These are phyloP conservation scores for Podochytrium sp. DNA, from an alignment of 192 early-diverging fungal genomes.

Conservation along the genomic window DNA sequence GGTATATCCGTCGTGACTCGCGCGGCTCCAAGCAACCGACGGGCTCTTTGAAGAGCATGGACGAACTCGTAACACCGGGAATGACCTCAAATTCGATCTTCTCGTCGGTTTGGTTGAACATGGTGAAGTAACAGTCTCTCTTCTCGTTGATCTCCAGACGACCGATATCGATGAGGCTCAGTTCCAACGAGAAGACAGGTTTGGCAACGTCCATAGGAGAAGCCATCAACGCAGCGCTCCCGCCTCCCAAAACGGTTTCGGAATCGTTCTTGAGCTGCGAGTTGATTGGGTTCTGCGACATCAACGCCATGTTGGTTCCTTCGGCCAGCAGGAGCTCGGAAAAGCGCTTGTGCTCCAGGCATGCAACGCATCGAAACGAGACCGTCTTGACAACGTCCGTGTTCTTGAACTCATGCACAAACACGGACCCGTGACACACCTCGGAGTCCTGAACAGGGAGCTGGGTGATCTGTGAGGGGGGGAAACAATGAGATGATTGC, in stretches of 20 bases:
- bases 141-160: conserved; percentile 49
- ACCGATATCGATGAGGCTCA: conserved; percentile 53
- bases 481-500: neutral
- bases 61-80: neutral
- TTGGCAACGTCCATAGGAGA: conserved; percentile 3
- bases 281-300: conserved; percentile 14
- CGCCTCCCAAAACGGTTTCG: neutral
- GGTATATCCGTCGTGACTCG: conserved; percentile 64
- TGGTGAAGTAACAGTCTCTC: conserved; percentile 61
- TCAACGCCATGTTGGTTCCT: neutral
- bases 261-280: neutral
- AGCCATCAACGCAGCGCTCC: neutral
- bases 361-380: conserved; percentile 62
- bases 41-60: conserved; percentile 7
- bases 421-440: conserved; percentile 58
- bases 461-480: neutral
- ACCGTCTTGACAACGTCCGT: conserved; percentile 76
- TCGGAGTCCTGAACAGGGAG: conserved; percentile 24
- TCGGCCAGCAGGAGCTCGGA: conserved; percentile 6
- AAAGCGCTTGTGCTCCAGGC: conserved; percentile 34
- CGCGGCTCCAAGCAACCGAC: conserved; percentile 47
- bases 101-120: conserved; percentile 41
- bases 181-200: conserved; percentile 45
- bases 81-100: conserved; percentile 26
- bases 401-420: conserved; percentile 84